phyloP scores from a whole-genome alignment of 2,329 filamentous ascomycete genomes.

The Tolypocladium cylindrosporum region DNA sequence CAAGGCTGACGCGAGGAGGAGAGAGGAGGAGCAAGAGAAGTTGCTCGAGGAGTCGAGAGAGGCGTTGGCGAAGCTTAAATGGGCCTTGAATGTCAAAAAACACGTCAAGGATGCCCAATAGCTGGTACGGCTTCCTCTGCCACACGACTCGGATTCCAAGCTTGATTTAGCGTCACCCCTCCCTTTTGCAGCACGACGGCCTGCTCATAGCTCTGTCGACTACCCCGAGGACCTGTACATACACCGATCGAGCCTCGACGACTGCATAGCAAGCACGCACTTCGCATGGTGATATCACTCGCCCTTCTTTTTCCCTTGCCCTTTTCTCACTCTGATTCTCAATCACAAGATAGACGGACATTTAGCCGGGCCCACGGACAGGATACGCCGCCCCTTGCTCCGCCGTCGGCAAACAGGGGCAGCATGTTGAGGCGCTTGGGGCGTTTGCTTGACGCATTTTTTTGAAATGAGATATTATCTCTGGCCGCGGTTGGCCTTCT shows the following conservation, averaged over 20 bases:
- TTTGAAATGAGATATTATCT: background rate
- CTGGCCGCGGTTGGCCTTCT: background rate
- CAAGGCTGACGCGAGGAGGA: slow-evolving; percentile 42
- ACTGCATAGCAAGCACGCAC: background rate
- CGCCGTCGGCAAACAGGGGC: background rate
- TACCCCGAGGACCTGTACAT: background rate
- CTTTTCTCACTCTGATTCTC: background rate
- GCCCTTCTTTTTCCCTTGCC: background rate
- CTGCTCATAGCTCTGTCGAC: background rate
- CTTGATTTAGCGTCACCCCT: background rate
- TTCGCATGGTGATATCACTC: background rate
- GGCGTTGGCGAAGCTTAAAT: slow-evolving; percentile 58
- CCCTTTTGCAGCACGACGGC: background rate
- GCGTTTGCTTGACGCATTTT: background rate
- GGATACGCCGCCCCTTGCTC: background rate
- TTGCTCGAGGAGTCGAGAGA: slow-evolving; percentile 48
- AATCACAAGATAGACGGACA: background rate
- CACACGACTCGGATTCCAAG: background rate
- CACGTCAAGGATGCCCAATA: slow-evolving; percentile 46
- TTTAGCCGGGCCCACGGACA: background rate
- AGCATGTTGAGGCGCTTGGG: background rate
- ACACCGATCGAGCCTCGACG: background rate
- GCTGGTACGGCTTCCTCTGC: slow-evolving; percentile 5
- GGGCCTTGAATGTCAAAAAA: slow-evolving; percentile 60
- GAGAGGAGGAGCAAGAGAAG: slow-evolving; percentile 51